Base-by-base conservation (phyloP, 805 yeast genomes). In the Cyberlindnera mississippiensis region DNA sequence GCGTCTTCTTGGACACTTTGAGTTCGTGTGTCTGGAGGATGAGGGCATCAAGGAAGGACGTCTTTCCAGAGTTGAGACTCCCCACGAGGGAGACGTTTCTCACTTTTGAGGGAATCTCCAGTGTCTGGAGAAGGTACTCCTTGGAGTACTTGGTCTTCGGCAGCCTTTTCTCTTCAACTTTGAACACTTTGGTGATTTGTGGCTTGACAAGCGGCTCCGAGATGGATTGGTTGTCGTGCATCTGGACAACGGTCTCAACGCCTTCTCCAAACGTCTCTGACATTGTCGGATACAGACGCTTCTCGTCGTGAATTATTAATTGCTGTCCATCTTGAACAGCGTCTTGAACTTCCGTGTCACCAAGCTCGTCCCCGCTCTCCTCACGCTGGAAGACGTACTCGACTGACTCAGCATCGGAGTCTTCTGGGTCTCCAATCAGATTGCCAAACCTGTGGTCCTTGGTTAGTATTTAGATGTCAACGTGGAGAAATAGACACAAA, bases 21-120 rank as follows among this genome's bases (percentile, higher is more conserved):
- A 57, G 33, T 14, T 63, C 55, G 52, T 88, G 96, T 0, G 95
- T 80, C 42, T 82, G 80, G 3, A 66, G 49, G 0, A 88, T 76
- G 18, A 91, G 60, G 61, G 74, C 59, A 56, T 91, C 96, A 3
- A 86, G 50, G 1, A 90, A 63, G 0, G 87, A 70, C 0, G 98
- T 85, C 63, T 93, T 93, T 2, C 99, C 99, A 5, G 87, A 80
- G 52, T 86, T 85, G 2, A 85, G 58, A 33, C 80, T 76, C 0
- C 99, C 99, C n/a, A 81, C 77, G 1, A 93, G 51, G 0, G 90
- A 84, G 14, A 90, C 65, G 60, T 85, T 90, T 36, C 95, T 71
- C 8, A 82, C 71, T 50, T 82, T 78, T 12, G 77, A 78, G 0
- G 95, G 88, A 1, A 76, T 51, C 5, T 63, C 42, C 51, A 78